These are phyloP conservation scores for Ceriops zippeliana DNA, from an alignment of 345 rosid species.

Conservation along the genomic window DNA sequence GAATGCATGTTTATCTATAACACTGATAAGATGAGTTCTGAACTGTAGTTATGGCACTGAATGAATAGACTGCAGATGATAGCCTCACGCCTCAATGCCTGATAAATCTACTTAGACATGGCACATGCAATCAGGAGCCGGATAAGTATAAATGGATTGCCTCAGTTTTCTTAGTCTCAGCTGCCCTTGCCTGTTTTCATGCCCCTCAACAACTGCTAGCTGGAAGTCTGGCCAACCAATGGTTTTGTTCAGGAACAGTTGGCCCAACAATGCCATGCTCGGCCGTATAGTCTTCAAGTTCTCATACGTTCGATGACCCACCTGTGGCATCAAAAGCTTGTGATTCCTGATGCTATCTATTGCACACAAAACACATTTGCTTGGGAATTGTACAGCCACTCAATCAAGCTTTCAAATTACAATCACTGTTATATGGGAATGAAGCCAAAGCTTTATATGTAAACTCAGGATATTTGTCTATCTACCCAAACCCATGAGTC, in stretches of 20 bases:
- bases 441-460: background rate
- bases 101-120: conserved; percentile 36
- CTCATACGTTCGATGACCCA: conserved; percentile 80
- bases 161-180: conserved; percentile 70
- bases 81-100: conserved; percentile 1
- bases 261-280: conserved; percentile 75
- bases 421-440: background rate
- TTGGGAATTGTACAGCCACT: background rate
- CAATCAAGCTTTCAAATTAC: background rate
- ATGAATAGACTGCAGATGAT: conserved; percentile 16
- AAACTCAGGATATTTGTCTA: background rate
- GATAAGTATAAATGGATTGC: conserved; percentile 88
- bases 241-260: conserved; percentile 75
- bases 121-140: conserved; percentile 97
- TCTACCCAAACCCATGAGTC: background rate
- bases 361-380: background rate
- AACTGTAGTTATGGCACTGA: conserved; percentile 6
- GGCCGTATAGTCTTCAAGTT: conserved; percentile 89
- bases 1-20: conserved; percentile 2
- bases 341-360: background rate
- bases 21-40: background rate
- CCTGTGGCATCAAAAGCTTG: conserved; percentile 34
- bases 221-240: conserved; percentile 75
- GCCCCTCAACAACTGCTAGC: conserved; percentile 73
- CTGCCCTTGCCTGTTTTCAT: conserved; percentile 79